phyloP scores from a whole-genome alignment of 345 rosid genomes.

The Dimocarpus longan region DNA sequence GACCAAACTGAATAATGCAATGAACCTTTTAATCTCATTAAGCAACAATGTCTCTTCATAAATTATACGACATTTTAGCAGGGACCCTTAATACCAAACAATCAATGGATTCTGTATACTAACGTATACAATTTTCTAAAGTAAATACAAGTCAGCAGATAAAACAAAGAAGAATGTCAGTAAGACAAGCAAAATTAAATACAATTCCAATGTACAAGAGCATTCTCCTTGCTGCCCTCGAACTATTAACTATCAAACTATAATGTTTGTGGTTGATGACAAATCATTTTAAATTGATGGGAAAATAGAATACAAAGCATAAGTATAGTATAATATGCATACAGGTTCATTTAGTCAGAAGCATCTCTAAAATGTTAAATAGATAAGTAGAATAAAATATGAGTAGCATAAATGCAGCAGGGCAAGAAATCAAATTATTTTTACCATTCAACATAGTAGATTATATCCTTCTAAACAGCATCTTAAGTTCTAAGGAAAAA shows the following conservation, averaged over 20 bases:
- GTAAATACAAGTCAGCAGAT: neutral
- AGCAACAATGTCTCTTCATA: neutral
- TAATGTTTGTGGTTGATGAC: neutral
- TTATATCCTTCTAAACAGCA: conserved; percentile 14
- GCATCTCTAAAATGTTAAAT: neutral
- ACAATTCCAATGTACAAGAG: neutral
- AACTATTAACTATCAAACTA: neutral
- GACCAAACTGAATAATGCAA: conserved; percentile 43
- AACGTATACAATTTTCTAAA: neutral
- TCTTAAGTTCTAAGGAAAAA: conserved; percentile 1
- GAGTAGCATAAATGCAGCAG: conserved; percentile 15
- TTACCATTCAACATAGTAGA: conserved; percentile 1
- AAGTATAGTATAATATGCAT: neutral
- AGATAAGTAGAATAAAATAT: neutral
- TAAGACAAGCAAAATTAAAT: neutral
- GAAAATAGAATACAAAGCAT: neutral
- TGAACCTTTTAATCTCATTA: conserved; percentile 21
- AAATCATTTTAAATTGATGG: neutral
- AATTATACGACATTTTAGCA: neutral
- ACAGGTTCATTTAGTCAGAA: neutral
- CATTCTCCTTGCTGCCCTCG: neutral
- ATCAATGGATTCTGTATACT: neutral
- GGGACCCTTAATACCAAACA: neutral
- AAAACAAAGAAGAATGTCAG: neutral
- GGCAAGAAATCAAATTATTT: conserved; percentile 16